Conservation (phyloP, 768 basidiomycete genomes). For the Lentinula aciculospora region DNA sequence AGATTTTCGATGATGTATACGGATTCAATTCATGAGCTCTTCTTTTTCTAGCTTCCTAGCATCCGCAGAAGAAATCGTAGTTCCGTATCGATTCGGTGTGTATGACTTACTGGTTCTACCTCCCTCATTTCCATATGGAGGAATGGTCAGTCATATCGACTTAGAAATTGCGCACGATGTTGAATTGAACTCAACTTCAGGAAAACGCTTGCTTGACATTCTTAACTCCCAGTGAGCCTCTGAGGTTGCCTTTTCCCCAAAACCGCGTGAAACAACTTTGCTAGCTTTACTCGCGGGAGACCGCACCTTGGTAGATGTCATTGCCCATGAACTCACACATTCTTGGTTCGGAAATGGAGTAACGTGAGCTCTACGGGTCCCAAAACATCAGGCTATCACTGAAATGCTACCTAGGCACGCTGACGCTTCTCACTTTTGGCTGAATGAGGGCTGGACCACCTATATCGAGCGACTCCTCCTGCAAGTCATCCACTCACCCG, state of each 20-base stretch:
- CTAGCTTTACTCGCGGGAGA: slow-evolving; percentile 83
- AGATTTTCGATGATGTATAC: background rate
- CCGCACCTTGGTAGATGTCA: slow-evolving; percentile 79
- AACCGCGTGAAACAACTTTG: background rate
- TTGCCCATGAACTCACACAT: slow-evolving; percentile 83
- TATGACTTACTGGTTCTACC: slow-evolving; percentile 90
- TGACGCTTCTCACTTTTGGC: slow-evolving; percentile 77
- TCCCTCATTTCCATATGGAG: slow-evolving; percentile 90
- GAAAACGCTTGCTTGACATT: slow-evolving; percentile 90
- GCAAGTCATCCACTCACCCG: slow-evolving; percentile 62
- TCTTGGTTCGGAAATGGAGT: slow-evolving; percentile 94
- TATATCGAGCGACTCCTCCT: slow-evolving; percentile 85
- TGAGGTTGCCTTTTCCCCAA: background rate
- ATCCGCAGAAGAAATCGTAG: slow-evolving; percentile 69
- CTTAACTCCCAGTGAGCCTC: slow-evolving; percentile 70
- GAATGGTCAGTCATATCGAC: slow-evolving; percentile 51
- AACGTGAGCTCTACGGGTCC: slow-evolving; percentile 37
- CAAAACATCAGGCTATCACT: background rate
- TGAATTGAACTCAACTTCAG: slow-evolving; percentile 26
- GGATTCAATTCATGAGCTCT: background rate
- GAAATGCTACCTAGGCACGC: slow-evolving; percentile 41
- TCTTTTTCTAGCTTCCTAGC: slow-evolving; percentile 55
- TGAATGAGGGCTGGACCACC: slow-evolving; percentile 93
- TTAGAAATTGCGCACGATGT: background rate
- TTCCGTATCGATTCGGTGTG: slow-evolving; percentile 77